Evolutionary conservation across 495 filamentous ascomycete genomes (phyloP), one percentile per base, ranked within the genome.

Genomic region (Apiosordaria backusii): DNA sequence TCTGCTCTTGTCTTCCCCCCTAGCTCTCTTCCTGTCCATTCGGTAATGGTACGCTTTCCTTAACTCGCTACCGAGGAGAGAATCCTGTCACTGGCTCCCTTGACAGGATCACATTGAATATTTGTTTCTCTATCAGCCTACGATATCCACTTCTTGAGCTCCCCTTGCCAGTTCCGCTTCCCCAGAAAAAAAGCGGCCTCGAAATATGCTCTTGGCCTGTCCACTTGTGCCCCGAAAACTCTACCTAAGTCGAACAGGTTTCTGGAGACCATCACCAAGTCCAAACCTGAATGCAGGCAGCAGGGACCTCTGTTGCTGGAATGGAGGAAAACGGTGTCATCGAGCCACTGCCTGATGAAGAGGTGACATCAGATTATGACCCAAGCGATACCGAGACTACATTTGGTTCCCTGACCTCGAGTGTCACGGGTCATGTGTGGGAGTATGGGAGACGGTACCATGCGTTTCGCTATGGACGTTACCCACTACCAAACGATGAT

Each of bases 371-470:
- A 9, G 76, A 78, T 59, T 78, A 77, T 45, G 75, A 72, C 18
- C 66, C 69, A 25, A 75, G 71, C 60, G 40, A 65, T 1, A 59
- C 57, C 24, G 74, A 68, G 55, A 75, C 76, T 3, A 60, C 61
- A 0, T 75, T 76, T 61, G 73, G 73, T 7, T 77, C 75, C 21
- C 26, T 78, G n/a, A 72, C 71, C 0, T 76, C 75, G 23, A 77
- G 75, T 54, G 69, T 78, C 24, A 65, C 69, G 29, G 75, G 66
- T 4, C 76, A 78, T 61, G 65, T 76, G 16, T 76, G 74, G 72
- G 76, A 78, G 66, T 75, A 75, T 59, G 76, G 76, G 50, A 74
- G 76, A 54, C 73, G 76, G 3, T 78, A 78, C 50, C 76, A 78
- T 60, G 72, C 68, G 19, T 78, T 71, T 61, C 69, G 71, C 0